Conservation (phyloP, 257 asterid species). For the Marsdenia floribunda region DNA sequence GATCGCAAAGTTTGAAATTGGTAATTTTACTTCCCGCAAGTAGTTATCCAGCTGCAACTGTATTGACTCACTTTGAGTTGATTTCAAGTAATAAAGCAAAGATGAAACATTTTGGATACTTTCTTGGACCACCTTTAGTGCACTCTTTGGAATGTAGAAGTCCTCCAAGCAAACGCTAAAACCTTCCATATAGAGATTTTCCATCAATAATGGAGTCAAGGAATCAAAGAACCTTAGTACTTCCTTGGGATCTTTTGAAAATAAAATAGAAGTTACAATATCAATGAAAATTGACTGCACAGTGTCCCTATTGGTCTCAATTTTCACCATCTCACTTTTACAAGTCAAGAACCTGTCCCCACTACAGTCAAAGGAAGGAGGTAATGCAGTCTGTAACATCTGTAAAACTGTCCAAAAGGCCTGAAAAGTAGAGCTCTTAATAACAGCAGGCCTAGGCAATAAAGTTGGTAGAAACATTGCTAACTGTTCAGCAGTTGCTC, state of each 20-base stretch:
- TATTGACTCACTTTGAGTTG: slow-evolving; percentile 50
- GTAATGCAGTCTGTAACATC: slow-evolving; percentile 67
- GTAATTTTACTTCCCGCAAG: slow-evolving; percentile 53
- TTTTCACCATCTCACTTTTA: slow-evolving; percentile 46
- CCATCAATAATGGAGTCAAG: slow-evolving; percentile 85
- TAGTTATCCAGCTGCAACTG: slow-evolving; percentile 55
- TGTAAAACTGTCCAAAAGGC: slow-evolving; percentile 83
- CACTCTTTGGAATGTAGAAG: slow-evolving; percentile 50
- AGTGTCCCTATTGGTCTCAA: slow-evolving; percentile 54
- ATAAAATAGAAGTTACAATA: slow-evolving; percentile 65
- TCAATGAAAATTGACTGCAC: slow-evolving; percentile 61
- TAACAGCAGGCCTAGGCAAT: slow-evolving; percentile 54
- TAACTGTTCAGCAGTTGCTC: slow-evolving; percentile 63
- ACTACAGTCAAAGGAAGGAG: slow-evolving; percentile 52
- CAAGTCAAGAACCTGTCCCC: slow-evolving; percentile 62
- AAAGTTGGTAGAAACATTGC: slow-evolving; percentile 62
- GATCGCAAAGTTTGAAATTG: slow-evolving; percentile 51
- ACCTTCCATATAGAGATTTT: slow-evolving; percentile 60
- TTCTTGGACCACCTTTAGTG: slow-evolving; percentile 39
- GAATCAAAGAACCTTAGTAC: slow-evolving; percentile 66
- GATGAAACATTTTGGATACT: slow-evolving; percentile 46
- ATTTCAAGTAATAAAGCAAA: slow-evolving; percentile 41
- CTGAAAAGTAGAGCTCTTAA: slow-evolving; percentile 45
- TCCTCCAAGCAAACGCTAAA: slow-evolving; percentile 78
- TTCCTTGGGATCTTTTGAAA: slow-evolving; percentile 81